Evolutionary conservation across 73 alveolate genomes (phyloP).

Genomic region (Paramecium sonneborni): DNA sequence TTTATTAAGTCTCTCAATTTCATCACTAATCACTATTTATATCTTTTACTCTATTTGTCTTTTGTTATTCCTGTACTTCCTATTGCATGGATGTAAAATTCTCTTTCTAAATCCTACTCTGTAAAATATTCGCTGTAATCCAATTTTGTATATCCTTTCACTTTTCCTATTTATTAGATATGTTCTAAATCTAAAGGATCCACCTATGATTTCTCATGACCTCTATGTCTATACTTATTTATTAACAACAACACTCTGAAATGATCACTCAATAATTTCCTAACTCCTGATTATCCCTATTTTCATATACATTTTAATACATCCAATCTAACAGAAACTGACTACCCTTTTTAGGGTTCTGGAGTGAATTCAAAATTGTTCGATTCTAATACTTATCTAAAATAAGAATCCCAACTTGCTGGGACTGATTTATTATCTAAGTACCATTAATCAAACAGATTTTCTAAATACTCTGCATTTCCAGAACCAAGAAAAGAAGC

Average conservation of each 20-base stretch:
- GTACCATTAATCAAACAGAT: constrained; percentile 79
- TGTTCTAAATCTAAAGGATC: constrained; percentile 75
- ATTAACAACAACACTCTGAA: constrained; percentile 70
- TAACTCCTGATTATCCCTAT: constrained; percentile 3
- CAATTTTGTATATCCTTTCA: not conserved
- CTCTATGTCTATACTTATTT: constrained; percentile 76
- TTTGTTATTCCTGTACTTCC: constrained; percentile 52
- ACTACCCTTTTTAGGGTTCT: not conserved
- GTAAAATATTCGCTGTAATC: constrained; percentile 68
- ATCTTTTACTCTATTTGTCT: not conserved
- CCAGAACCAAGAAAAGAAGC: not conserved
- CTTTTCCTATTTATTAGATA: not conserved
- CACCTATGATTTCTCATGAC: constrained; percentile 84
- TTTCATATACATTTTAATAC: constrained; percentile 11
- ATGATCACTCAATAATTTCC: constrained; percentile 69
- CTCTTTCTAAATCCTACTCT: constrained; percentile 81
- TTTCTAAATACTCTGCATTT: constrained; percentile 72
- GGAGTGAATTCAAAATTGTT: constrained; percentile 47
- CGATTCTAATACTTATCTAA: constrained; percentile 68
- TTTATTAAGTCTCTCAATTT: constrained; percentile 82
- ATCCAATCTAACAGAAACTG: constrained; percentile 52
- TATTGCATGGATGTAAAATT: constrained; percentile 69
- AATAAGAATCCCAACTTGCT: constrained; percentile 81
- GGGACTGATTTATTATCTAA: constrained; percentile 76
- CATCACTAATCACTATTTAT: constrained; percentile 2